Evolutionary conservation across 2,329 filamentous ascomycete genomes (phyloP), one percentile per base, ranked within the genome.

Genomic region (Paecilomyces niveus): DNA sequence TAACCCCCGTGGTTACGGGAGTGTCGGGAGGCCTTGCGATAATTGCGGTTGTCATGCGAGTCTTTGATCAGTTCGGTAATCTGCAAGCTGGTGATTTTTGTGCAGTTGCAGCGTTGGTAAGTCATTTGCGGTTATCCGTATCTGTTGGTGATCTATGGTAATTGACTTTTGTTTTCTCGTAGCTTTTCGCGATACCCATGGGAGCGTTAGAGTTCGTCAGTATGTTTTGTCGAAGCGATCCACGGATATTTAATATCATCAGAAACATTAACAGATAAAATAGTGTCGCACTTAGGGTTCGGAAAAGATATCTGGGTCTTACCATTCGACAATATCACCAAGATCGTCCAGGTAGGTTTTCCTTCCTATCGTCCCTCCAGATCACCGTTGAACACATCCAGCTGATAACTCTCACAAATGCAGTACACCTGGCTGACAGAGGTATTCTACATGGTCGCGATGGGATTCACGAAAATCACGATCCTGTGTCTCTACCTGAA

Each of bases 401-500:
- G 29, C 22, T 52, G 15, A 24, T 11, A 10, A 52, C 3, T 13
- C 9, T 13, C 9, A 10, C 4, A 9, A 29, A 10, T 3, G 3
- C 11, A 64, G 62, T 57, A 62, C 24, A 56, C 61, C 6, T 67
- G 61, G 58, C 51, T 68, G 51, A 62, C 73, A 2, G 72, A 76
- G 49, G 65, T 75, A 0, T 65, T 81, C 22, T 83, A 84, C 66
- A 81, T 83, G 63, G 56, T 69, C 2, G 69, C 78, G 15, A 67
- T 82, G 11, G 70, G 77, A 1, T 68, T 81, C 26, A 72, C 81
- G 15, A 83, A 84, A 62, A 67, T 82, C 3, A 77, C 81, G 0
- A 72, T 85, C 24, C 69, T 85, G 0, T 74, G 81, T 64, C 83
- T 85, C 67, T 85, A 83, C 63, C 70, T 82, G 4, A 77, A 80